Percentiles rank a stretch among this genome's conserved stretches.
Evolutionary conservation across 495 filamentous ascomycete species (phyloP).

Genomic region (Stereocaulon alpinum): DNA sequence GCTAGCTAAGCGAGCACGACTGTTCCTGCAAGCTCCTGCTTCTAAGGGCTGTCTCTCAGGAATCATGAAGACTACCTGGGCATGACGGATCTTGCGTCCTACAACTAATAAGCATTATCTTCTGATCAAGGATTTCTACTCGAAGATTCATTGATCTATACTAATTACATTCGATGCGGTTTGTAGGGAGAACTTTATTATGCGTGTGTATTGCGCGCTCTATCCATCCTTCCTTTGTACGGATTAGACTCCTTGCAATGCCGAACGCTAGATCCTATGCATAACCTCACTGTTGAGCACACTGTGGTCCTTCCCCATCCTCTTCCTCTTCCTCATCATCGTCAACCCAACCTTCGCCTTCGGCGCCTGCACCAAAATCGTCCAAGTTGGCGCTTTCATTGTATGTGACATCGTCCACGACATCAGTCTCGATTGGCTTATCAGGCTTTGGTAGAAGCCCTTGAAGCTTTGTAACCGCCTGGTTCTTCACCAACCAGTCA

Average conservation of each 20-base stretch:
- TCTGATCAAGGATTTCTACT: too few relatives aligned
- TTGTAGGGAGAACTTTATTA: neutral
- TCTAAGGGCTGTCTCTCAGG: too few relatives aligned
- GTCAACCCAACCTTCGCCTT: constrained; percentile 69
- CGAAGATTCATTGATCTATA: neutral
- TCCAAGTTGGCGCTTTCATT: constrained; percentile 72
- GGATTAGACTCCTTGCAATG: neutral
- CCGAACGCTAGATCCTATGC: neutral
- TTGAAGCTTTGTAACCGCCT: constrained; percentile 52
- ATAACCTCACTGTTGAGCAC: constrained; percentile 64
- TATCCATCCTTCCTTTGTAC: neutral
- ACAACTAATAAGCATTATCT: too few relatives aligned
- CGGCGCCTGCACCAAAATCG: constrained; percentile 61
- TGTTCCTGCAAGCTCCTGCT: neutral
- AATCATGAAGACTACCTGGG: too few relatives aligned
- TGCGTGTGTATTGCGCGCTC: neutral
- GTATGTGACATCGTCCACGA: constrained; percentile 78
- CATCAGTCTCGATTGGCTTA: constrained; percentile 51
- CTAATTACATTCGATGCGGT: neutral
- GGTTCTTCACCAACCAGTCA: constrained; percentile 65
- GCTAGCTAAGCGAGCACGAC: constrained; percentile 4
- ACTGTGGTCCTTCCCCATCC: constrained; percentile 47
- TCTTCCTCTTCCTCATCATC: constrained; percentile 57
- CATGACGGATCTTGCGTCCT: too few relatives aligned
- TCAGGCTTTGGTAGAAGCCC: constrained; percentile 62